These are phyloP conservation scores for Lachancea nothofagi DNA, from an alignment of 805 yeast genomes.

Conservation along the genomic window DNA sequence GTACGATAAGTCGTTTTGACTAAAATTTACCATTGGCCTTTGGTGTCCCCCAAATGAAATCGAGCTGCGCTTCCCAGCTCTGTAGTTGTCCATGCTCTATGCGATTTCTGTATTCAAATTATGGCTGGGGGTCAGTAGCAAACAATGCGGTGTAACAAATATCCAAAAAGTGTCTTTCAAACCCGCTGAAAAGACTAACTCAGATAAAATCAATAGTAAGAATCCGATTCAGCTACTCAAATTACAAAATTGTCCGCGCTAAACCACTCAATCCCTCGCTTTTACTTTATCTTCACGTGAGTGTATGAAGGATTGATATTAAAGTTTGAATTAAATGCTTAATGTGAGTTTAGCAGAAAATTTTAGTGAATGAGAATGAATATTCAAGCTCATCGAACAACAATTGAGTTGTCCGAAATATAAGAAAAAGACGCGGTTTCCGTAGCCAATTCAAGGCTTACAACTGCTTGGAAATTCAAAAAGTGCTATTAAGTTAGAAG, in stretches of 20 bases:
- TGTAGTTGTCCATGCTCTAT: constrained; percentile 11
- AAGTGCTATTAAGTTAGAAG: not conserved
- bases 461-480: not conserved
- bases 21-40: constrained; percentile 9
- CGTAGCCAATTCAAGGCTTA: too few species aligned
- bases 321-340: too few species aligned
- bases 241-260: too few species aligned
- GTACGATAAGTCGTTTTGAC: constrained; percentile 8
- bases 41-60: constrained; percentile 28
- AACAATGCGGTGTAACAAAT: not conserved
- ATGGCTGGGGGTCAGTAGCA: too few species aligned
- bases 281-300: too few species aligned
- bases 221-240: too few species aligned
- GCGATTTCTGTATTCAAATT: not conserved
- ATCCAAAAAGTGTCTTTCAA: not conserved
- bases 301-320: too few species aligned
- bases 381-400: too few species aligned
- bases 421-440: too few species aligned
- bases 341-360: not conserved
- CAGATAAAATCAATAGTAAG: not conserved
- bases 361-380: not conserved
- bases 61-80: constrained; percentile 29
- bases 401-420: too few species aligned
- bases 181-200: constrained; percentile 1
- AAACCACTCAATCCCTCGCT: too few species aligned